Percentiles rank a stretch among this genome's conserved stretches.
Evolutionary conservation across 2,329 filamentous ascomycete species (phyloP).

Genomic region (Scytalidium sp.): DNA sequence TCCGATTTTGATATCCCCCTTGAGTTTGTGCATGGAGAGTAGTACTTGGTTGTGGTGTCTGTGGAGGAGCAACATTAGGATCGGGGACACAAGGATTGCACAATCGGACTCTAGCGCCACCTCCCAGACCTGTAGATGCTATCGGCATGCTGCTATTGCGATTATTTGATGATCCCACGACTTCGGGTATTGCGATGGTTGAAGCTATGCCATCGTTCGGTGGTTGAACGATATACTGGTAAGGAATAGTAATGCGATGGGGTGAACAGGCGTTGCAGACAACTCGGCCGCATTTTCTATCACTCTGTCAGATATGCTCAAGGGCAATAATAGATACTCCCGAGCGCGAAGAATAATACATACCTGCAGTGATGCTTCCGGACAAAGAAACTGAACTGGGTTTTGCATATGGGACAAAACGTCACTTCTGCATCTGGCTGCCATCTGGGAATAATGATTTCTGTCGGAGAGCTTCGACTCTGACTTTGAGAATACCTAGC

Average conservation of each 20-base stretch:
- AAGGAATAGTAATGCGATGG: constrained; percentile 90
- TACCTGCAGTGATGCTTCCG: constrained; percentile 91
- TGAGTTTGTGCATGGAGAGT: constrained; percentile 5
- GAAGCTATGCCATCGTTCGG: constrained; percentile 34
- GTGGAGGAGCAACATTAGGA: constrained; percentile 57
- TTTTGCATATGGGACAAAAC: constrained; percentile 79
- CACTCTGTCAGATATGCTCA: constrained; percentile 4
- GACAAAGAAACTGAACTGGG: constrained; percentile 76
- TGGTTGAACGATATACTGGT: constrained; percentile 86
- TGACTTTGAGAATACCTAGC: not conserved
- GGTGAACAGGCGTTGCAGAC: constrained; percentile 90
- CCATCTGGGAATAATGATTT: constrained; percentile 71
- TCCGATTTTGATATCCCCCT: constrained; percentile 11
- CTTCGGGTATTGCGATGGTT: not conserved
- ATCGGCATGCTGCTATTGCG: constrained; percentile 29
- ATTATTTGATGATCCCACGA: constrained; percentile 11
- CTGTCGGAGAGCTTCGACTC: constrained; percentile 17
- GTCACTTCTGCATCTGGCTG: constrained; percentile 83
- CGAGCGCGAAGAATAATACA: constrained; percentile 21
- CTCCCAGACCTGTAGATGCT: constrained; percentile 39
- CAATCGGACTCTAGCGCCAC: constrained; percentile 65
- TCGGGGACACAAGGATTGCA: constrained; percentile 74
- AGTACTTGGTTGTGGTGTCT: constrained; percentile 12
- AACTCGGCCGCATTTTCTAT: constrained; percentile 84
- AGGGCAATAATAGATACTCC: not conserved